These are phyloP conservation scores for Leccinum angustisporum DNA, from an alignment of 1,284 basidiomycete genomes.

Conservation along the genomic window DNA sequence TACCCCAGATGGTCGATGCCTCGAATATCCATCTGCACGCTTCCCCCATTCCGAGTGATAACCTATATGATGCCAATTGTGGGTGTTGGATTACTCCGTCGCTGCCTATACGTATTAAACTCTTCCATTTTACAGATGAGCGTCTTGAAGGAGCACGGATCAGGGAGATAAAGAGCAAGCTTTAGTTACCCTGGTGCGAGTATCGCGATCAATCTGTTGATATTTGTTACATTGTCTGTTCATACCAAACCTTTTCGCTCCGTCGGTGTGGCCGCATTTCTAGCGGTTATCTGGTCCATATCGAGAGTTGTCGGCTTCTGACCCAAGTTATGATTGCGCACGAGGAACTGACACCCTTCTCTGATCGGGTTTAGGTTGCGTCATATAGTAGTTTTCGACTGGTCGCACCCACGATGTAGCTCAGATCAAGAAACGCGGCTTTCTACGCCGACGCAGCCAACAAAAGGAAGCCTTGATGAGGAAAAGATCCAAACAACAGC, in stretches of 20 bases:
- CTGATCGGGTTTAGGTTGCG: not conserved
- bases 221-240: not conserved
- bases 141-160: slow-evolving; percentile 54
- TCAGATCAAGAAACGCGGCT: not conserved
- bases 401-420: not conserved
- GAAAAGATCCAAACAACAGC: slow-evolving; percentile 3
- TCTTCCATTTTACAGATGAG: slow-evolving; percentile 41
- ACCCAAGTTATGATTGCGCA: not conserved
- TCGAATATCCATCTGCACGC: slow-evolving; percentile 63
- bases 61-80: slow-evolving; percentile 81
- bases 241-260: slow-evolving; percentile 8
- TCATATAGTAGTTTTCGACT: not conserved
- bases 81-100: slow-evolving; percentile 31
- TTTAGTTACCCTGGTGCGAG: slow-evolving; percentile 34
- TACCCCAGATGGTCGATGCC: slow-evolving; percentile 87
- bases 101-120: slow-evolving; percentile 1
- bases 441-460: not conserved
- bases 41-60: slow-evolving; percentile 65
- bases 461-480: slow-evolving; percentile 22
- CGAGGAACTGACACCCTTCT: not conserved
- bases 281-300: not conserved
- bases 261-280: not conserved
- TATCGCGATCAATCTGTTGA: not conserved
- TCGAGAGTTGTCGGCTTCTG: not conserved
- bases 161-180: slow-evolving; percentile 48